Conservation (phyloP, 1,139 yeast species). For the Yamadazyma siamensis region DNA sequence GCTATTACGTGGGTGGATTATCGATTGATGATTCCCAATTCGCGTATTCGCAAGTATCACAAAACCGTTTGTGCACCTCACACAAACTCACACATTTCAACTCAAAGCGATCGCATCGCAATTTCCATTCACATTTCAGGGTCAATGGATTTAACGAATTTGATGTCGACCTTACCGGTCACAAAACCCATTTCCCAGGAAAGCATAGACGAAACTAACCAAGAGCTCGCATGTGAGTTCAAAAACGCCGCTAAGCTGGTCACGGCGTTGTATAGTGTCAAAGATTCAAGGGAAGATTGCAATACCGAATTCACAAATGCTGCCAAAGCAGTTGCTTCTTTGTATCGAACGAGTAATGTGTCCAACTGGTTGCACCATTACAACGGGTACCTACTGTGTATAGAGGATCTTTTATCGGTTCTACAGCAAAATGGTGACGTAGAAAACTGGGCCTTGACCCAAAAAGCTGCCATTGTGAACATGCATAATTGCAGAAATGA, state of each 20-base stretch:
- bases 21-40: no score
- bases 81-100: no score
- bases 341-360: slow-evolving; percentile 52
- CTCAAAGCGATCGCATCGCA: no score
- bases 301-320: slow-evolving; percentile 55
- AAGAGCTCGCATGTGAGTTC: slow-evolving; percentile 40
- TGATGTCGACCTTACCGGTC: slow-evolving; percentile 50
- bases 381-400: slow-evolving; percentile 55
- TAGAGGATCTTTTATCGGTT: slow-evolving; percentile 52
- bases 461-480: slow-evolving; percentile 39
- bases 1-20: slow-evolving; percentile 1
- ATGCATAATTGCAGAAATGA: no score
- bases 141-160: slow-evolving; percentile 57
- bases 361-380: slow-evolving; percentile 40
- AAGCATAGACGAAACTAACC: slow-evolving; percentile 40
- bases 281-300: slow-evolving; percentile 12
- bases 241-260: slow-evolving; percentile 46
- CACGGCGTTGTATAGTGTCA: slow-evolving; percentile 36
- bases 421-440: slow-evolving; percentile 47
- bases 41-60: no score
- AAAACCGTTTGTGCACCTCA: no score
- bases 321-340: slow-evolving; percentile 61
- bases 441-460: slow-evolving; percentile 51
- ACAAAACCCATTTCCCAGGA: slow-evolving; percentile 43
- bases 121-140: no score